These are phyloP conservation scores for Lecanicillium sp. DNA, from an alignment of 2,329 filamentous ascomycete species.

Conservation along the genomic window DNA sequence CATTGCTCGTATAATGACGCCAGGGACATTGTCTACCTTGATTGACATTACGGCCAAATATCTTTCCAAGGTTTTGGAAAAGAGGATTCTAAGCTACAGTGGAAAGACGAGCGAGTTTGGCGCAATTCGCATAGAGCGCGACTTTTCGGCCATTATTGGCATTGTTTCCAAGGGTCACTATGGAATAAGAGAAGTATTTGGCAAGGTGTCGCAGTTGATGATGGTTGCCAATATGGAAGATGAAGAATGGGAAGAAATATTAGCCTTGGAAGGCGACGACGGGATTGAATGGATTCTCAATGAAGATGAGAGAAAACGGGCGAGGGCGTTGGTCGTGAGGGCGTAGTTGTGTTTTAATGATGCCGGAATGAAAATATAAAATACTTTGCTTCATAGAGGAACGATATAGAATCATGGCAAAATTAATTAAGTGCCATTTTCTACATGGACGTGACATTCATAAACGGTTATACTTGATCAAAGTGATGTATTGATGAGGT, in stretches of 20 bases:
- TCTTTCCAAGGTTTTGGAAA: conserved; percentile 74
- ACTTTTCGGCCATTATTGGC: conserved; percentile 67
- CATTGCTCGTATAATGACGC: conserved; percentile 74
- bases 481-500: too few relatives aligned
- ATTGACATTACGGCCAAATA: conserved; percentile 66
- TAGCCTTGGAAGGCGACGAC: conserved; percentile 42
- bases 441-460: background rate
- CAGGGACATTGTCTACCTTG: conserved; percentile 66
- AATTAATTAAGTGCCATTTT: too few relatives aligned
- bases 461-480: too few relatives aligned
- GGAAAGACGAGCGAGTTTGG: conserved; percentile 75
- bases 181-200: conserved; percentile 67
- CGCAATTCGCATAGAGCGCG: conserved; percentile 74
- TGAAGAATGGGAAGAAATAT: conserved; percentile 83
- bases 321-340: conserved; percentile 54
- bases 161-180: conserved; percentile 65
- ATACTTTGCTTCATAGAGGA: too few relatives aligned
- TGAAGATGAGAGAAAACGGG: conserved; percentile 64
- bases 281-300: conserved; percentile 65
- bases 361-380: background rate
- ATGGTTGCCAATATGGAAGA: conserved; percentile 92
- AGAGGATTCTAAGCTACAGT: conserved; percentile 73
- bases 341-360: conserved; percentile 6
- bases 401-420: too few relatives aligned
- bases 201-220: conserved; percentile 68